A percentile compares a stretch with the other conserved stretches of the same genome.
Evolutionary conservation across 2,329 filamentous ascomycete genomes (phyloP).

Genomic region (Fusarium decemcellulare): DNA sequence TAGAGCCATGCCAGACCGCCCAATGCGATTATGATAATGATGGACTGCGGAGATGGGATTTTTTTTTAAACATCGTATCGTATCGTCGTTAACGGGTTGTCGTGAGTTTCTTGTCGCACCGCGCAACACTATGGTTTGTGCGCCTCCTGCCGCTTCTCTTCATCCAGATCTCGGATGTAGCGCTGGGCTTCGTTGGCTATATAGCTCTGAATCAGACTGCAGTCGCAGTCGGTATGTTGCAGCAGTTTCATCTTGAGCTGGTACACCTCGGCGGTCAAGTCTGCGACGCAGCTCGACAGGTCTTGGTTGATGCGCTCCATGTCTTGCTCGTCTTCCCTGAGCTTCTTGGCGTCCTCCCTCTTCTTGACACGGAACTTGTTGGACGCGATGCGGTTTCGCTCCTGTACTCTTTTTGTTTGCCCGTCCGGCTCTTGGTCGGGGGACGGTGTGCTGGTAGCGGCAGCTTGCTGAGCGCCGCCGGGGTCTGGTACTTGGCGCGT

Average conservation of each 20-base stretch:
- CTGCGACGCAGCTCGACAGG: constrained; percentile 21
- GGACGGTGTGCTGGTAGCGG: not conserved
- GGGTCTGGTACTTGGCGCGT: not conserved
- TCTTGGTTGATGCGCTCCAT: constrained; percentile 35
- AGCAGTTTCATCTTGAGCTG: constrained; percentile 43
- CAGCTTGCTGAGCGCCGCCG: not conserved
- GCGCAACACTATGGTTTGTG: not conserved
- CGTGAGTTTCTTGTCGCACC: not conserved
- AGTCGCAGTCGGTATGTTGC: constrained; percentile 43
- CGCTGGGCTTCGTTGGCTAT: constrained; percentile 36
- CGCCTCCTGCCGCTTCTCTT: not conserved
- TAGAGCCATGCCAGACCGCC: too few species aligned
- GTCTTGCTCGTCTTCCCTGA: constrained; percentile 31
- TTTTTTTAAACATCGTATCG: not conserved
- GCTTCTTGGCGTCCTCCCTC: constrained; percentile 27
- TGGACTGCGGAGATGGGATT: not conserved
- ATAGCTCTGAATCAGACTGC: constrained; percentile 41
- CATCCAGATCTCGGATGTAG: constrained; percentile 22
- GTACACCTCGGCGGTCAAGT: constrained; percentile 36
- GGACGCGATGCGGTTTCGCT: constrained; percentile 44
- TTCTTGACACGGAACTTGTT: constrained; percentile 45
- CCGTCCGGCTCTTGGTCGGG: not conserved
- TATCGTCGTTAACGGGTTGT: not conserved
- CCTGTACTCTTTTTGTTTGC: constrained; percentile 5
- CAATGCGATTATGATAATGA: too few species aligned